A percentile compares a stretch with the other conserved stretches of the same genome.
Evolutionary conservation across 768 basidiomycete species (phyloP).

Genomic region (Xanthoconium stramineum): DNA sequence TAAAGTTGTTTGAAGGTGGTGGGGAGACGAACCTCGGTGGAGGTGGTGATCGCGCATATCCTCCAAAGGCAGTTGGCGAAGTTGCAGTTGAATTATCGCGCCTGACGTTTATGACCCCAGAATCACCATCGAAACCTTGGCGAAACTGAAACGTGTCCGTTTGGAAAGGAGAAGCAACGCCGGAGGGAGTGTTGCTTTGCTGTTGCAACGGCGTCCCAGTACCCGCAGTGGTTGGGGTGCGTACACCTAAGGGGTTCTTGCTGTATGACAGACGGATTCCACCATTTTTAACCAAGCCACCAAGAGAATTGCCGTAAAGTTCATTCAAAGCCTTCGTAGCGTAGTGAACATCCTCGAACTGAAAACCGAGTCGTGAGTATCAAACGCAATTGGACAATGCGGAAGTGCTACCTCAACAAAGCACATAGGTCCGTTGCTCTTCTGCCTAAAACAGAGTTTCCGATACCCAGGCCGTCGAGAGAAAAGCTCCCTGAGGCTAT

Average conservation of each 20-base stretch:
- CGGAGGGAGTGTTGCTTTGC: conserved; percentile 20
- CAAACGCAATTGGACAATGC: background rate
- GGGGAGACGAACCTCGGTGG: conserved; percentile 35
- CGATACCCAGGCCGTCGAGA: conserved; percentile 78
- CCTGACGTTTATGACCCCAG: conserved; percentile 15
- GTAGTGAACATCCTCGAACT: conserved; percentile 88
- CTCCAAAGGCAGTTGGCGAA: conserved; percentile 25
- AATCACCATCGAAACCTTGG: conserved; percentile 28
- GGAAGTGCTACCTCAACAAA: conserved; percentile 80
- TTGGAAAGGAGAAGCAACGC: conserved; percentile 28
- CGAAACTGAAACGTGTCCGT: conserved; percentile 29
- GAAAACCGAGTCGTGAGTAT: conserved; percentile 8
- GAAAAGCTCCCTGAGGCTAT: conserved; percentile 81
- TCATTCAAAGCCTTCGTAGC: conserved; percentile 88
- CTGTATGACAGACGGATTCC: conserved; percentile 97
- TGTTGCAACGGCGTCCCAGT: conserved; percentile 26
- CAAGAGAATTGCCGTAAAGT: conserved; percentile 87
- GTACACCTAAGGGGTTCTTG: conserved; percentile 95
- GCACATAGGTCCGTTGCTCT: conserved; percentile 98
- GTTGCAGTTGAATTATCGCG: conserved; percentile 25
- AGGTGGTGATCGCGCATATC: conserved; percentile 33
- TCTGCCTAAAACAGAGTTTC: conserved; percentile 91
- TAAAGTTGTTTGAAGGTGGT: conserved; percentile 29
- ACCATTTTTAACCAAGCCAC: conserved; percentile 88
- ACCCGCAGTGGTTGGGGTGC: conserved; percentile 64